Conservation (phyloP, 805 yeast genomes). For the Ascoidea rubescens region DNA sequence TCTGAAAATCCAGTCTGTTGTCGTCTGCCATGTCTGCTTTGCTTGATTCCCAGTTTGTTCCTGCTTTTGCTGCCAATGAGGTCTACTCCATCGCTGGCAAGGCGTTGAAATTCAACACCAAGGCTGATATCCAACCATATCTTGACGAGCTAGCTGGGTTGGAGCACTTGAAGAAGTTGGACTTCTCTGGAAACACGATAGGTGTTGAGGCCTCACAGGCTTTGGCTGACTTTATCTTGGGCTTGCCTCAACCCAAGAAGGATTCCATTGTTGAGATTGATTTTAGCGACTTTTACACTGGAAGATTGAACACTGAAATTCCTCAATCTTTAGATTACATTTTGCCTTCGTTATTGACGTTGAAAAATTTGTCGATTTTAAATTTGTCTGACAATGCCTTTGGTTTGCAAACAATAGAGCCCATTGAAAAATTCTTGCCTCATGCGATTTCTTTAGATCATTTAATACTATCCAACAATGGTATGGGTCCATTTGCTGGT, state of each 20-base stretch:
- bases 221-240: conserved; percentile 41
- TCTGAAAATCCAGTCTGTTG: too few species aligned
- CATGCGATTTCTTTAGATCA: conserved; percentile 73
- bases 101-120: conserved; percentile 61
- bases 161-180: conserved; percentile 36
- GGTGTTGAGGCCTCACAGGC: conserved; percentile 80
- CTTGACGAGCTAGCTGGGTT: conserved; percentile 37
- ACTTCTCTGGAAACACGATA: conserved; percentile 86
- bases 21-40: conserved; percentile 22
- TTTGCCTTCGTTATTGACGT: conserved; percentile 57
- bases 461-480: conserved; percentile 82
- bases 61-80: conserved; percentile 30
- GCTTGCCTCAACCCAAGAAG: conserved; percentile 16
- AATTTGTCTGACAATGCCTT: conserved; percentile 92
- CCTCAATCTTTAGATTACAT: conserved; percentile 67
- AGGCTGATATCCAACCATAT: conserved; percentile 60
- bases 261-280: conserved; percentile 52
- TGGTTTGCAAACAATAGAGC: conserved; percentile 90
- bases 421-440: conserved; percentile 64
- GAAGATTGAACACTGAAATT: conserved; percentile 88
- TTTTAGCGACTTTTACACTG: conserved; percentile 88
- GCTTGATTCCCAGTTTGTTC: conserved; percentile 16
- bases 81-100: conserved; percentile 57
- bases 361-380: conserved; percentile 55
- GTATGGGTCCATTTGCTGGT: conserved; percentile 98